Evolutionary conservation across 441 rosid genomes (phyloP), one percentile per base, ranked within the genome.

Genomic region (Pelargonium fulgidum): DNA sequence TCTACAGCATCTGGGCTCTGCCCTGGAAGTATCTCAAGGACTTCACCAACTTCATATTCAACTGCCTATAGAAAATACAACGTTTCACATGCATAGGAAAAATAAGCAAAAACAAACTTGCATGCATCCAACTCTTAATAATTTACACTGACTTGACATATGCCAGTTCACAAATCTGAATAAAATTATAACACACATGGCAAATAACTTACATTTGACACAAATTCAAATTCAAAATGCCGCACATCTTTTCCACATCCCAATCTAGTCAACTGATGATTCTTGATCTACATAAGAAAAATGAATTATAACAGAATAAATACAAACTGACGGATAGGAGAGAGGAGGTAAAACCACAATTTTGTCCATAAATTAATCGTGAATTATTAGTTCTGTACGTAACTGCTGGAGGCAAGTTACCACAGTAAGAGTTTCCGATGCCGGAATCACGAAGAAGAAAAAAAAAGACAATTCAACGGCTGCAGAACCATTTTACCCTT

Each of bases 221-320:
- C 79, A 81, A 82, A 90, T 56, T 92, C 92, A 75, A 94, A 90
- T 79, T 90, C 98, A 44, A 94, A 89, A 81, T 90, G 97, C 50
- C 84, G 91, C 68, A 94, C 97, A 81, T 90, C 98, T 81, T 87
- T 94, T 73, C 86, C 89, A 69, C 81, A 73, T 70, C 79, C 89
- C 68, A 59, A 77, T 71, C 79, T 86, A 70, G 92, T 83, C 89
- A 92, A 79, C 14, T 76, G 79, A 67, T 82, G 80, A 72, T 87
- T 92, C 77, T 81, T 87, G 45, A 82, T 79, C 97, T 90, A 67
- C 71, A 81, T 26, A 65, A 71, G 69, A 41, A 73, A 72, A 66
- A 65, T 41, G 47, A 54, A 66, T 56, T n/a, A 10, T 16, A 6
- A 16, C 5, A 56, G 26, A 56, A 56, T 56, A 56, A 17, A 56